These are phyloP conservation scores for Calocera cornea DNA, from an alignment of 768 basidiomycete genomes.

Conservation along the genomic window DNA sequence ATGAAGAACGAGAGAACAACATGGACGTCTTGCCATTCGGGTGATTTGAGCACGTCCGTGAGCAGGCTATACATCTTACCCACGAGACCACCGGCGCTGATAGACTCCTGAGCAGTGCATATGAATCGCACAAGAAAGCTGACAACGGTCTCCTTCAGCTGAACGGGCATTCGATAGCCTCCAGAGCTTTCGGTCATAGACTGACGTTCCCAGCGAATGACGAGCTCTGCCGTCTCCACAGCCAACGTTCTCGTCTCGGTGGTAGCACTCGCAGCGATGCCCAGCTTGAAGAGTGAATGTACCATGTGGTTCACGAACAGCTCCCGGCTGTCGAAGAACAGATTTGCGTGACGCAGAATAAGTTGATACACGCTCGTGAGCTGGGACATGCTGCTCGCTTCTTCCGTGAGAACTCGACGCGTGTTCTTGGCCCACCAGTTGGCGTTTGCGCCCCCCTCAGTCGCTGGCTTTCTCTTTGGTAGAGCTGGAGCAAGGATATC, in stretches of 20 bases:
- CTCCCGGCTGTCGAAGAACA: slow-evolving; percentile 87
- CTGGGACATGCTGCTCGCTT: slow-evolving; percentile 55
- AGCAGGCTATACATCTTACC: slow-evolving; percentile 26
- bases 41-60: slow-evolving; percentile 63
- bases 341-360: slow-evolving; percentile 75
- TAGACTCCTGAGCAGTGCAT: slow-evolving; percentile 36
- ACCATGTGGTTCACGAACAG: slow-evolving; percentile 91
- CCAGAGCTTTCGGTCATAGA: slow-evolving; percentile 23
- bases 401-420: slow-evolving; percentile 74
- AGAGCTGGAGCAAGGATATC: slow-evolving; percentile 76
- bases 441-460: slow-evolving; percentile 45
- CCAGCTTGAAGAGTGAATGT: slow-evolving; percentile 74
- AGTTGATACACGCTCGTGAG: slow-evolving; percentile 78
- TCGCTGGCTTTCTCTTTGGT: slow-evolving; percentile 38
- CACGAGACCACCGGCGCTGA: slow-evolving; percentile 9
- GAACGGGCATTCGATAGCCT: background rate
- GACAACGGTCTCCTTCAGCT: slow-evolving; percentile 59
- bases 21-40: slow-evolving; percentile 82
- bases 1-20: slow-evolving; percentile 86
- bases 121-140: slow-evolving; percentile 90
- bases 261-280: slow-evolving; percentile 57
- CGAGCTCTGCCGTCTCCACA: slow-evolving; percentile 80
- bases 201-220: slow-evolving; percentile 87
- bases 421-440: slow-evolving; percentile 72
- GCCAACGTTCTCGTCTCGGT: slow-evolving; percentile 73